Base-by-base conservation (phyloP, 768 basidiomycete genomes). In the Boletus subcaerulescens region DNA sequence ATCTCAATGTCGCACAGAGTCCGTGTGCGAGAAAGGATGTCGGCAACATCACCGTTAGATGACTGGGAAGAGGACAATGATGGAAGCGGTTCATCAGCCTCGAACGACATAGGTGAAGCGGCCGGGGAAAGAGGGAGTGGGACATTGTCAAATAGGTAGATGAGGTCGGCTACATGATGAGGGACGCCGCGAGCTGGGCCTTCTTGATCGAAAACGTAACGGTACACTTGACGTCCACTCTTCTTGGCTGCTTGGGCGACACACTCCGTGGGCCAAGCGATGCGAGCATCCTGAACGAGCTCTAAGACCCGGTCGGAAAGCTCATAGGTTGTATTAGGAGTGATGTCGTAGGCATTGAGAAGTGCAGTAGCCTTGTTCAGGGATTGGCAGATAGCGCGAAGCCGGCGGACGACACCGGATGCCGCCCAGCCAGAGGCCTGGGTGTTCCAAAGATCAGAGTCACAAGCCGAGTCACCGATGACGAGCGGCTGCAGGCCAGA, bases 161-260 rank as follows among this genome's bases (percentile, higher is more conserved):
- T 77, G 42, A 91, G 71, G 66, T 91, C 89, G 1, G 83, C 82
- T 1, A 79, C 83, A 64, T 90, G 86, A 63, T 89, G 88, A 3
- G 87, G 82, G 18, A 81, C 67, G 14, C 82, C 82, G 45, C 82
- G 76, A 22, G 78, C 74, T 10, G 88, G 86, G 1, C 85, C 81
- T 61, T 89, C 89, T 71, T 91, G 89, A 69, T 91, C 89, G 65
- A 91, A 91, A 17, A 89, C 82, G 61, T 88, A 91, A 53, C 89
- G 78, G 84, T 84, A 91, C 6, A 89, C 87, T n/a, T 80, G 79
- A 39, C 74, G 74, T 1, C 83, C 86, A 14, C 78, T 77, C 17
- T 69, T 73, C 50, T 76, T 76, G 2, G 81, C 77, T 50, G 76
- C 77, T 48, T 78, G 72, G 4, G 78, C 80, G 35, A 86, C 72